Conservation (phyloP, 768 basidiomycete genomes). For the Rhizopogon sp. region DNA sequence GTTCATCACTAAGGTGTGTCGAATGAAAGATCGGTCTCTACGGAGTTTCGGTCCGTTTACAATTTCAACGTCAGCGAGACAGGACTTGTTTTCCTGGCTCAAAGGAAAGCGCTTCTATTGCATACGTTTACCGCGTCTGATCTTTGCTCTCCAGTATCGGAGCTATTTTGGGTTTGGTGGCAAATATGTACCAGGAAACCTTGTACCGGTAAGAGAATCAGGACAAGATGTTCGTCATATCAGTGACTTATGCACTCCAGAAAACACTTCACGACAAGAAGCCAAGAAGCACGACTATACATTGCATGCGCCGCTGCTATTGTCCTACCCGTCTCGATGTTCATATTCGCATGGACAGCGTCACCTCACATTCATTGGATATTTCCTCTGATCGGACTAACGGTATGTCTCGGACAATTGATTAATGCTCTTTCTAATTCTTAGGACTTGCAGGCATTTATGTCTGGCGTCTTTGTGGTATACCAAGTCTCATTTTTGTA, state of each 20-base stretch:
- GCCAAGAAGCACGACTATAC: constrained; percentile 57
- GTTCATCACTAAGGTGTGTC: neutral
- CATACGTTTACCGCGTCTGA: neutral
- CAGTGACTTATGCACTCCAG: constrained; percentile 21
- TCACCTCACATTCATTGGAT: constrained; percentile 57
- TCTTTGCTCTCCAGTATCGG: constrained; percentile 39
- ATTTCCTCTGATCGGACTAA: constrained; percentile 20
- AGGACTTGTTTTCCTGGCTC: constrained; percentile 52
- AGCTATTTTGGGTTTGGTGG: constrained; percentile 35
- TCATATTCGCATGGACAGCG: constrained; percentile 69
- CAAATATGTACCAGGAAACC: constrained; percentile 37
- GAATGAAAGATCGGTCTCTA: constrained; percentile 42
- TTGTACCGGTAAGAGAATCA: constrained; percentile 37
- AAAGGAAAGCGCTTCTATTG: constrained; percentile 35
- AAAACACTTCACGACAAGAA: constrained; percentile 12
- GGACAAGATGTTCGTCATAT: neutral
- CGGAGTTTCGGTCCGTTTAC: constrained; percentile 52
- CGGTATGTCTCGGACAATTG: constrained; percentile 8
- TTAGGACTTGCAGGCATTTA: constrained; percentile 30
- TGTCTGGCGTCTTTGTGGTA: constrained; percentile 34
- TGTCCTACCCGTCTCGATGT: constrained; percentile 51
- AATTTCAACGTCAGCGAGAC: constrained; percentile 54
- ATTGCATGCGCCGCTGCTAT: constrained; percentile 50
- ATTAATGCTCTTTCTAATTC: constrained; percentile 1
- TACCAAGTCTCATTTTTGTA: constrained; percentile 44